phyloP scores from a whole-genome alignment of 176 grass and related monocot genomes.

The Oryza meridionalis region DNA sequence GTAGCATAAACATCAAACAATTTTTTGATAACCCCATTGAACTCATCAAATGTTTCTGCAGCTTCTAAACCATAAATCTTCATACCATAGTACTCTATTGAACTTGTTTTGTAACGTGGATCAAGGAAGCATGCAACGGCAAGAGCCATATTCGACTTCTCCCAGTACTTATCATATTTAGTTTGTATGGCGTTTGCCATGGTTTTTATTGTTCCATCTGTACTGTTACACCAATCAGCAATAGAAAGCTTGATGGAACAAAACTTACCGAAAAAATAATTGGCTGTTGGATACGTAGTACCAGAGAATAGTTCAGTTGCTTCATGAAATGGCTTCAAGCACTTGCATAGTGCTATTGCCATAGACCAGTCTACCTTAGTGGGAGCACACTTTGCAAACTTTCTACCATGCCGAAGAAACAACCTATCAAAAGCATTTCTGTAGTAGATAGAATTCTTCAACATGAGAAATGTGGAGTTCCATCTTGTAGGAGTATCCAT shows the following conservation, averaged over 20 bases:
- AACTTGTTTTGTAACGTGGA: background rate
- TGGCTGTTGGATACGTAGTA: background rate
- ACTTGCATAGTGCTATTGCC: background rate
- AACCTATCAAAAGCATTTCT: background rate
- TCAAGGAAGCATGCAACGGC: background rate
- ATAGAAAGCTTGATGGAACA: too few relatives aligned
- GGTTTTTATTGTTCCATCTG: too few relatives aligned
- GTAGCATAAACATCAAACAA: too few relatives aligned
- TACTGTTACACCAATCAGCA: too few relatives aligned
- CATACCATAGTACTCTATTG: background rate
- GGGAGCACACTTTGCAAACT: too few relatives aligned
- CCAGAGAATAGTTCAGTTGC: background rate
- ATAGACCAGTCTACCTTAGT: background rate
- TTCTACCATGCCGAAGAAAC: too few relatives aligned
- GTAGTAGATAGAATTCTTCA: background rate
- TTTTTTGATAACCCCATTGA: too few relatives aligned
- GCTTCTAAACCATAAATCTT: background rate
- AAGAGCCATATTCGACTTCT: background rate
- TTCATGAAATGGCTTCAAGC: background rate
- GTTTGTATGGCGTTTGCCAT: background rate
- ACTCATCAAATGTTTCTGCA: background rate
- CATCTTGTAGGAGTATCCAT: background rate
- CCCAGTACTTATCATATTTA: background rate
- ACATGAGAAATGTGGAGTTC: constrained; percentile 5
- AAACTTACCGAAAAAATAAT: background rate